These are phyloP conservation scores for Trichophaea hybrida DNA, from an alignment of 2,329 filamentous ascomycete genomes.

Conservation along the genomic window DNA sequence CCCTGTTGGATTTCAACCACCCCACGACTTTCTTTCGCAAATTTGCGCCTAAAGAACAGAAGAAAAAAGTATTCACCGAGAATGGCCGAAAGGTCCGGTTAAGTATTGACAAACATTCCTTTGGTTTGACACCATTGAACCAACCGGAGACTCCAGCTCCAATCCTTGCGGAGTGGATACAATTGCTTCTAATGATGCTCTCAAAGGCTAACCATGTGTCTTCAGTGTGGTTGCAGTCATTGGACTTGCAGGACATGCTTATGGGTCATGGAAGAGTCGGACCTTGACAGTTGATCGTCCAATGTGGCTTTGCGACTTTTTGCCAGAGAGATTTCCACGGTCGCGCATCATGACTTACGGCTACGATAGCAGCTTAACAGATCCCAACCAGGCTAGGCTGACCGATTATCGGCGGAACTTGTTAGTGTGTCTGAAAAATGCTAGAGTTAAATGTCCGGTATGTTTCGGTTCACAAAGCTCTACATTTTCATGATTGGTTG, in stretches of 20 bases:
- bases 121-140: slow-evolving; percentile 4
- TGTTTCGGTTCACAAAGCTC: background rate
- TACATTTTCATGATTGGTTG: too few species aligned
- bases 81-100: background rate
- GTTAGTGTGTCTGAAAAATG: background rate
- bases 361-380: background rate
- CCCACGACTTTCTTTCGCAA: background rate
- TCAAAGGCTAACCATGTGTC: background rate
- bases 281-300: background rate
- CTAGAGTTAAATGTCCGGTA: background rate
- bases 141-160: background rate
- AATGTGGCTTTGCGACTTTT: slow-evolving; percentile 10
- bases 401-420: background rate
- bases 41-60: background rate
- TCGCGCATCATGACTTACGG: slow-evolving; percentile 8
- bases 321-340: background rate
- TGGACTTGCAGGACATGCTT: slow-evolving; percentile 5
- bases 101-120: background rate
- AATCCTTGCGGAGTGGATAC: background rate
- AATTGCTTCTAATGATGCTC: background rate
- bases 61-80: background rate
- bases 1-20: background rate
- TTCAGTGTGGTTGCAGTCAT: slow-evolving; percentile 7
- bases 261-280: slow-evolving; percentile 7
- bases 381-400: background rate